These are phyloP conservation scores for Nigrospora oryzae DNA, from an alignment of 2,329 filamentous ascomycete species.

Conservation along the genomic window DNA sequence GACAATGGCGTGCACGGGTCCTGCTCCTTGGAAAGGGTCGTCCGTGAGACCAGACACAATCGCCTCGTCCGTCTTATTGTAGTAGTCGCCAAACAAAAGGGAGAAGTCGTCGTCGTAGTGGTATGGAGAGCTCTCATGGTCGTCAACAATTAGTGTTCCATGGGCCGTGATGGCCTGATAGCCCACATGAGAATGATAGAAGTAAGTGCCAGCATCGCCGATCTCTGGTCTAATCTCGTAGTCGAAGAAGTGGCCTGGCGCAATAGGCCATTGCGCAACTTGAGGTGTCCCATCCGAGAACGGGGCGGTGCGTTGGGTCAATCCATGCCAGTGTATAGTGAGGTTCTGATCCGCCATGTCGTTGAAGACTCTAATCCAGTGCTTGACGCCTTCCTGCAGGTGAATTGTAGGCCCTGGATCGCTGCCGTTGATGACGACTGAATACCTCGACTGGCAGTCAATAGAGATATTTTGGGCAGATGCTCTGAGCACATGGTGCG, in stretches of 20 bases:
- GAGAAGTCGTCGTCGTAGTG: slow-evolving; percentile 53
- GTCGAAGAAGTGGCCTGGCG: slow-evolving; percentile 54
- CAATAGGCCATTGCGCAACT: slow-evolving; percentile 58
- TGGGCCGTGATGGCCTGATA: slow-evolving; percentile 51
- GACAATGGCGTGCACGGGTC: slow-evolving; percentile 47
- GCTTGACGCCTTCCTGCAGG: slow-evolving; percentile 37
- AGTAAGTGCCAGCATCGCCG: slow-evolving; percentile 54
- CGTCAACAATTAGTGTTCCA: slow-evolving; percentile 50
- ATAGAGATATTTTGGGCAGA: slow-evolving; percentile 27
- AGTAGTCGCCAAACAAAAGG: slow-evolving; percentile 48
- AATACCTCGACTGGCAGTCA: slow-evolving; percentile 35
- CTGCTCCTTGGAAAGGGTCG: slow-evolving; percentile 45
- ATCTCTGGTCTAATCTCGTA: slow-evolving; percentile 50
- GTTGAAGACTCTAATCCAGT: slow-evolving; percentile 52
- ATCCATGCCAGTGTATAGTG: slow-evolving; percentile 63
- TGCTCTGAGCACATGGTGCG: slow-evolving; percentile 18
- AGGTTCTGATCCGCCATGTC: slow-evolving; percentile 41
- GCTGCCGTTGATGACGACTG: slow-evolving; percentile 43
- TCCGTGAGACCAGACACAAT: slow-evolving; percentile 41
- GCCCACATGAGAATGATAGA: slow-evolving; percentile 61
- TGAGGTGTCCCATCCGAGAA: slow-evolving; percentile 56
- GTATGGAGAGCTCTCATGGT: slow-evolving; percentile 36
- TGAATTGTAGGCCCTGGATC: slow-evolving; percentile 39
- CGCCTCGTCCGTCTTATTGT: slow-evolving; percentile 39
- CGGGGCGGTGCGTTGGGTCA: slow-evolving; percentile 47